Conservation (phyloP, 768 basidiomycete species). For the Sporobolomyces phaffii region DNA sequence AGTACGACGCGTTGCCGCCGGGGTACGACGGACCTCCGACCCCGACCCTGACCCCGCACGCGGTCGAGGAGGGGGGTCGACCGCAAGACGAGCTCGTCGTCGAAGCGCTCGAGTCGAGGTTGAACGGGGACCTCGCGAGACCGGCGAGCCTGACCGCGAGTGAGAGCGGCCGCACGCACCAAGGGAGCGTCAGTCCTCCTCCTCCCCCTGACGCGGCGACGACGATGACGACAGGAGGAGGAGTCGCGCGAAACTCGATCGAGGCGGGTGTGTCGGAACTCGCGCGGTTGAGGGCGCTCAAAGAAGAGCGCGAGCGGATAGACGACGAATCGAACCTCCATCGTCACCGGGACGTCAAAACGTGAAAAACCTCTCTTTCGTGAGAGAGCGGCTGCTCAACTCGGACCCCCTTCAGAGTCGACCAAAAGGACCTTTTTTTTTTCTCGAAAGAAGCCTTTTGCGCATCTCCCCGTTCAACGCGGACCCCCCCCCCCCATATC, state of each 20-base stretch:
- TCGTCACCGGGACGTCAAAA: too few species aligned
- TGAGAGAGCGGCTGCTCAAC: too few species aligned
- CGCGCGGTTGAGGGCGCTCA: constrained; percentile 19
- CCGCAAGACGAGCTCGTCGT: too few species aligned
- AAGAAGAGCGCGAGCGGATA: constrained; percentile 17
- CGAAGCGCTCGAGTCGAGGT: constrained; percentile 12
- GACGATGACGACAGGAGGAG: too few species aligned
- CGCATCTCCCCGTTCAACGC: too few species aligned
- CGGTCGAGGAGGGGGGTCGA: too few species aligned
- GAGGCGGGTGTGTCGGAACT: constrained; percentile 31
- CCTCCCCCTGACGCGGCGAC: not conserved
- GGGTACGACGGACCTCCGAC: constrained; percentile 24
- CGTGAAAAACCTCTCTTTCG: too few species aligned
- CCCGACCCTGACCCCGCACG: too few species aligned
- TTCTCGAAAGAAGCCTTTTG: too few species aligned
- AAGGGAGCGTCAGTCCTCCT: not conserved
- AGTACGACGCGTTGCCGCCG: constrained; percentile 1
- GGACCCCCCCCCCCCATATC: too few species aligned
- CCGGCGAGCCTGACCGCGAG: not conserved
- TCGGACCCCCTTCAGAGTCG: too few species aligned
- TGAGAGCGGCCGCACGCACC: constrained; percentile 6
- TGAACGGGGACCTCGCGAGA: not conserved
- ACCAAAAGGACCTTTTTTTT: too few species aligned
- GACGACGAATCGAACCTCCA: constrained; percentile 8
- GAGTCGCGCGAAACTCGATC: constrained; percentile 1